Base-by-base conservation (phyloP, 495 filamentous ascomycete genomes). In the Clavariopsis aquatica region DNA sequence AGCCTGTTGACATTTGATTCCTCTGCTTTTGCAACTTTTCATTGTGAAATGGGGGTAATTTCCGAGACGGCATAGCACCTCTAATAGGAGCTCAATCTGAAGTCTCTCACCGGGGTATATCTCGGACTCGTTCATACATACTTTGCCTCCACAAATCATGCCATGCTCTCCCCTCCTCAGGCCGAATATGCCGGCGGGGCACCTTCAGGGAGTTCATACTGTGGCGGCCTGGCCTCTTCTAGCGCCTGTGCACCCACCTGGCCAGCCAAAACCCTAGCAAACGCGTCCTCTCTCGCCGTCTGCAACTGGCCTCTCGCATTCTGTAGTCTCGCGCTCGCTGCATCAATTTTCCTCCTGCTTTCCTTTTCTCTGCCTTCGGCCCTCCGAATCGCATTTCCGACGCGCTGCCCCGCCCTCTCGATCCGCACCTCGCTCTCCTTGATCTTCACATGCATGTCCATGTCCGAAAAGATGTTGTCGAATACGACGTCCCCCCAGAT, bases 391-490 rank as follows among this genome's bases (percentile, higher is more conserved):
- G 72, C 63, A 8, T 57, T 45, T 22, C 52, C 49, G 41, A 78
- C 54, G 13, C 56, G 70, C 19, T 58, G 20, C 19, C 56, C 26
- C 41, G 76, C 76, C 17, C 62, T 60, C 49, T 74, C 20, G n/a
- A 79, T 62, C 65, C 72, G 62, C 23, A 24, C 38, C 15, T 56
- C 57, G 17, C 74, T 77, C 36, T 72, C 65, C 62, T 80, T 76
- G 69, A 83, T 80, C 66, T 76, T 71, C 4, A 80, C 75, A 41
- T 80, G 77, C 58, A 79, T 77, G 7, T 64, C 71, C 74, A 80
- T 76, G 66, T 82, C 78, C 13, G 72, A 73, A 60, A 79, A 79
- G 49, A 81, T 72, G 49, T 81, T 81, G 65, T 82, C 77, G 57
- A 81, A 82, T 26, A 81, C 65, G 0, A 81, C 65, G 60, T 81